Evolutionary conservation across 306 rosid species (phyloP).

Genomic region (Prosopis cineraria): DNA sequence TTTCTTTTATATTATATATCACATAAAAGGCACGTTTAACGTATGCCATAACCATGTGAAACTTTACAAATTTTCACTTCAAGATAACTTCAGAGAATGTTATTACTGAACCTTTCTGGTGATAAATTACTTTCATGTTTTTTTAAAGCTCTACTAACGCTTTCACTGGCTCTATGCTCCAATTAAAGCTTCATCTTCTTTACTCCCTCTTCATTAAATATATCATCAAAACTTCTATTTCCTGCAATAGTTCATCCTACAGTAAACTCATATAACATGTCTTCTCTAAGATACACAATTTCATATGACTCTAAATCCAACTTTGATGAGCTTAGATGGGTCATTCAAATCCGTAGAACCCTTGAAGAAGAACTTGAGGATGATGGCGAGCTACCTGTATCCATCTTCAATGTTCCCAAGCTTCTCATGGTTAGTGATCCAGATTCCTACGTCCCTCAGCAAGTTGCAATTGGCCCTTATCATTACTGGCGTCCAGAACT

Average conservation of each 20-base stretch:
- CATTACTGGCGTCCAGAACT: conserved; percentile 76
- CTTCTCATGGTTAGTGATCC: conserved; percentile 56
- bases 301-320: conserved; percentile 38
- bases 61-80: neutral
- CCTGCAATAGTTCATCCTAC: neutral
- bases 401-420: conserved; percentile 66
- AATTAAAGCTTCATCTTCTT: neutral
- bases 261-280: conserved; percentile 7
- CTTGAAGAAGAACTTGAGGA: conserved; percentile 69
- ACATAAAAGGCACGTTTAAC: conserved; percentile 31
- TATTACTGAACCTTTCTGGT: neutral
- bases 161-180: neutral
- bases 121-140: neutral
- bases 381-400: conserved; percentile 46
- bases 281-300: conserved; percentile 40
- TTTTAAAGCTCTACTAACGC: conserved; percentile 11
- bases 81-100: conserved; percentile 11
- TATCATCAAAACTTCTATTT: neutral
- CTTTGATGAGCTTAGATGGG: conserved; percentile 68
- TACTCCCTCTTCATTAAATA: neutral
- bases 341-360: conserved; percentile 58
- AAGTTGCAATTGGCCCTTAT: conserved; percentile 79
- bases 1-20: neutral
- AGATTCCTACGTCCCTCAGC: conserved; percentile 71
- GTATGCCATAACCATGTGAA: neutral